Base-by-base conservation (phyloP, 371 early-diverging fungal species). In the Conidiobolus incongruus region DNA sequence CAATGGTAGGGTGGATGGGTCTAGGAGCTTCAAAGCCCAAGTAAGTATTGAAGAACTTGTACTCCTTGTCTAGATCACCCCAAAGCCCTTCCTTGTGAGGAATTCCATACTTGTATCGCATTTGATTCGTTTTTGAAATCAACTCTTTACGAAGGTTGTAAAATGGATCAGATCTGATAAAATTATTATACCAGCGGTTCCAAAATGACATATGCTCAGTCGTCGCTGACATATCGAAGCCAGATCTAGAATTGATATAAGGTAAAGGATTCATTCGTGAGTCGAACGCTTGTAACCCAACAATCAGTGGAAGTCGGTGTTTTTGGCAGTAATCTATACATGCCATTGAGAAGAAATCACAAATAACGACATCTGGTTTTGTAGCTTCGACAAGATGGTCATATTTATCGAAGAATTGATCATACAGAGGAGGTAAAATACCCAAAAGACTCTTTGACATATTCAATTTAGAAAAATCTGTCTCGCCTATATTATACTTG, bases 361-460 rank as follows among this genome's bases (percentile, higher is more conserved):
- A 47, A 12, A 47, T 17, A 6, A 47, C 32, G 6, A 47, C 33
- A 23, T 47, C 47, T 11, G 36, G 35, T 24, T 45, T 45, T 11
- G 5, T 4, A 8, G 22, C 33, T 7, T 40, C 13, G 8, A 40
- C 19, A 12, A 21, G 11, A n/a, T n/a, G n/a, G n/a, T n/a, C n/a
- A n/a, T n/a, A n/a, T n/a, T n/a, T n/a, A n/a, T n/a, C n/a, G n/a
- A n/a, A n/a, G n/a, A n/a, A n/a, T n/a, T n/a, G n/a, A n/a, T n/a
- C n/a, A n/a, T n/a, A n/a, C n/a, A n/a, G n/a, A n/a, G n/a, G n/a
- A n/a, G n/a, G n/a, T n/a, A n/a, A n/a, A n/a, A n/a, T n/a, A n/a
- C n/a, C n/a, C n/a, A n/a, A n/a, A n/a, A n/a, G n/a, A n/a, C n/a
- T n/a, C n/a, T n/a, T n/a, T n/a, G n/a, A n/a, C n/a, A n/a, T n/a